Evolutionary conservation across 2,329 filamentous ascomycete genomes (phyloP).

Genomic region (Colletotrichum magnum): DNA sequence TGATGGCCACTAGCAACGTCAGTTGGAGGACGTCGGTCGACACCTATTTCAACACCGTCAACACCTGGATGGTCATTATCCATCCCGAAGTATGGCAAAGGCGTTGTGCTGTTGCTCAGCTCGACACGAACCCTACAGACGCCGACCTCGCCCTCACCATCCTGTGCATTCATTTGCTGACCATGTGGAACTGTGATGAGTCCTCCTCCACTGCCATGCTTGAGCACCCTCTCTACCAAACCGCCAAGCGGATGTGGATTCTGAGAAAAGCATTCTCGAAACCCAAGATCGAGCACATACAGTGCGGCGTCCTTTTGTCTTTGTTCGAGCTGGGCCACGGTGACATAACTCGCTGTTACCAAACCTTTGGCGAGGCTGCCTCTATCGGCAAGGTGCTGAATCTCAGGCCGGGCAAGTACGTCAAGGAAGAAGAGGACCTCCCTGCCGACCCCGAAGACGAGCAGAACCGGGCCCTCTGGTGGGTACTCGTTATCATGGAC

Average conservation of each 20-base stretch:
- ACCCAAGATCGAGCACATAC: slow-evolving; percentile 56
- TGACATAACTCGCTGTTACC: slow-evolving; percentile 56
- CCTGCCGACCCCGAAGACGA: slow-evolving; percentile 52
- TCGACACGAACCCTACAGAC: slow-evolving; percentile 44
- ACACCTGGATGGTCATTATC: slow-evolving; percentile 58
- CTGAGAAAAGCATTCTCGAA: slow-evolving; percentile 52
- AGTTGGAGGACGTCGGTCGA: slow-evolving; percentile 55
- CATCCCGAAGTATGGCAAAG: slow-evolving; percentile 49
- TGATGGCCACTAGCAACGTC: slow-evolving; percentile 51
- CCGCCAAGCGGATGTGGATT: slow-evolving; percentile 55
- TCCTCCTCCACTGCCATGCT: slow-evolving; percentile 58
- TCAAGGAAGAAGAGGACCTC: slow-evolving; percentile 48
- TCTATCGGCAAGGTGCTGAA: slow-evolving; percentile 53
- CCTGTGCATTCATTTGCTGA: slow-evolving; percentile 59
- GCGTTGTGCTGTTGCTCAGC: slow-evolving; percentile 51
- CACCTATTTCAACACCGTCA: slow-evolving; percentile 57
- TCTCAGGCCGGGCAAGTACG: slow-evolving; percentile 54
- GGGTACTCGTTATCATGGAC: slow-evolving; percentile 60
- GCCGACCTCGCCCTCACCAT: slow-evolving; percentile 55
- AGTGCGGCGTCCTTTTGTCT: slow-evolving; percentile 57
- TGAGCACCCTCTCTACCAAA: slow-evolving; percentile 54
- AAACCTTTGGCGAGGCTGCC: slow-evolving; percentile 58
- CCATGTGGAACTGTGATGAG: slow-evolving; percentile 50
- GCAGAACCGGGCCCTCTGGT: slow-evolving; percentile 58
- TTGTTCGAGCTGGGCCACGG: slow-evolving; percentile 62